Percentiles rank a stretch among this genome's conserved stretches.
Evolutionary conservation across 805 yeast species (phyloP).

Genomic region (Metschnikowia bowlesiae): DNA sequence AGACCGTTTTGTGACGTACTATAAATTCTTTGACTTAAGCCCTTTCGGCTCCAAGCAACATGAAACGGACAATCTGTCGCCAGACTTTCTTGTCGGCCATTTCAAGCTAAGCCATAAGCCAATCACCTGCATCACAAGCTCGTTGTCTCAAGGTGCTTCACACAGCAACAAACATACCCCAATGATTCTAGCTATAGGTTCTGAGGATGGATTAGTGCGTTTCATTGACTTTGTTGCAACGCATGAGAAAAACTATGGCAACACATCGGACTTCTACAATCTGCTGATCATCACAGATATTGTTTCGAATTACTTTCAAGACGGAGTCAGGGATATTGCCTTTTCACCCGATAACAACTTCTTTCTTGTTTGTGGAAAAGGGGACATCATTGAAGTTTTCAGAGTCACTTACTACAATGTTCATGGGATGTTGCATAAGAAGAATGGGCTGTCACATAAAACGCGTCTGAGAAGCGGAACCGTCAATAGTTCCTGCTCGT

Average conservation of each 20-base stretch:
- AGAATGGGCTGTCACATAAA: conserved; percentile 4
- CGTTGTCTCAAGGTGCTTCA: conserved; percentile 19
- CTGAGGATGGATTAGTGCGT: conserved; percentile 63
- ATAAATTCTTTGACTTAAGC: conserved; percentile 34
- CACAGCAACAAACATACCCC: conserved; percentile 31
- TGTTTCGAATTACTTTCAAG: conserved; percentile 58
- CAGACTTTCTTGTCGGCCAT: conserved; percentile 42
- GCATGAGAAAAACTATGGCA: conserved; percentile 24
- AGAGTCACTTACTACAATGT: conserved; percentile 39
- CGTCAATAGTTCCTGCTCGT: conserved; percentile 25
- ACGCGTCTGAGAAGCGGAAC: conserved; percentile 40
- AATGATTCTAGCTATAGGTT: conserved; percentile 45
- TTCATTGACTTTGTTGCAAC: conserved; percentile 48
- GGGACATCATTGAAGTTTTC: conserved; percentile 44
- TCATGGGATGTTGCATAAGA: conserved; percentile 25
- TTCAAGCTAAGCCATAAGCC: conserved; percentile 59
- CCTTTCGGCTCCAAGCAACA: conserved; percentile 16
- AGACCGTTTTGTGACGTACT: conserved; percentile 34
- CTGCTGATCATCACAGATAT: conserved; percentile 43
- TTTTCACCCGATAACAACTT: conserved; percentile 48
- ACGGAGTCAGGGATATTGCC: conserved; percentile 51
- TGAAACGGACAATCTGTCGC: background rate
- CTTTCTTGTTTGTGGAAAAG: conserved; percentile 48
- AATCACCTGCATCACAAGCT: conserved; percentile 44
- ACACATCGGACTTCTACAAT: conserved; percentile 15